Conservation (phyloP, 306 rosid genomes). For the Dalbergia cochinchinensis region DNA sequence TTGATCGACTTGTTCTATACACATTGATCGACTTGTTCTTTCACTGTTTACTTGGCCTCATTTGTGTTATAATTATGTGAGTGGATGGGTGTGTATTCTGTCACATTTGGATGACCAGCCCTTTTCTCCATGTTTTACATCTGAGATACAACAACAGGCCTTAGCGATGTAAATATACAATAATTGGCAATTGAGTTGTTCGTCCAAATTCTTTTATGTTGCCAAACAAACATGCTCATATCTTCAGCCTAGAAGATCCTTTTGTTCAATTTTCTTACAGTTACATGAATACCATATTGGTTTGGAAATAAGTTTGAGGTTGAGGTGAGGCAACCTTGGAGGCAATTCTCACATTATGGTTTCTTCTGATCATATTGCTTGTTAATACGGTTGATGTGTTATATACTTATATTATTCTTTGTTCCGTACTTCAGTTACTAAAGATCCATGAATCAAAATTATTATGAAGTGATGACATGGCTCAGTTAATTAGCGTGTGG, state of each 20-base stretch:
- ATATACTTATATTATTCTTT: conserved; percentile 4
- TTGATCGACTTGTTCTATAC: conserved; percentile 28
- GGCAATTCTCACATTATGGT: neutral
- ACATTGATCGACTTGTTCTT: conserved; percentile 21
- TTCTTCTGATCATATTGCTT: conserved; percentile 25
- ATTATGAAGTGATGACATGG: conserved; percentile 6
- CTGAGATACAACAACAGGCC: conserved; percentile 20
- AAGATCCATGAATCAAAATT: conserved; percentile 37
- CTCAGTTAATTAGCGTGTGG: conserved; percentile 1
- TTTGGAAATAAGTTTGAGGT: neutral
- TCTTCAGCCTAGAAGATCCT: neutral
- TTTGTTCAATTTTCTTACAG: conserved; percentile 7
- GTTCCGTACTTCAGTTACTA: conserved; percentile 27
- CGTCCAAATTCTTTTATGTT: neutral
- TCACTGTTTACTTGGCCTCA: neutral
- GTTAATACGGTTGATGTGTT: conserved; percentile 7
- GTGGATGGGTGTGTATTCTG: conserved; percentile 27
- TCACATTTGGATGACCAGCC: conserved; percentile 38
- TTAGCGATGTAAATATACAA: conserved; percentile 11
- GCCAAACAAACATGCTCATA: neutral
- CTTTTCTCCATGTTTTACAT: neutral
- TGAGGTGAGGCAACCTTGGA: conserved; percentile 2
- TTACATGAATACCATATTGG: neutral
- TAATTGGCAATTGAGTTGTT: conserved; percentile 21
- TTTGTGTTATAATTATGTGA: conserved; percentile 18